These are phyloP conservation scores for Rhizopus delemar DNA, from an alignment of 371 early-diverging fungal species.

Conservation along the genomic window DNA sequence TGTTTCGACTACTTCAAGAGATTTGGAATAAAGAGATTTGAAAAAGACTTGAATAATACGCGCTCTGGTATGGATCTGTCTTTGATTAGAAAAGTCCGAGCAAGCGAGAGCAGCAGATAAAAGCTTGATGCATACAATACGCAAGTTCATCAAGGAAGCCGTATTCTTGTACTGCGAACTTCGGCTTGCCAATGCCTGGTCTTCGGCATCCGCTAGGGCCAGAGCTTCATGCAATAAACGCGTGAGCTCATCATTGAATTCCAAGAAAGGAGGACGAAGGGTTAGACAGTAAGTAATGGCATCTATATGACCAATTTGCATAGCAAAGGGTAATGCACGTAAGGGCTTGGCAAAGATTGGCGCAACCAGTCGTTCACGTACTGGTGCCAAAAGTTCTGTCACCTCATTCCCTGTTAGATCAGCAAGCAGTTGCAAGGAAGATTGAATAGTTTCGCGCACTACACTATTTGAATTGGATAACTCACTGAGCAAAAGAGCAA, in stretches of 20 bases:
- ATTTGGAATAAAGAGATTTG: conserved; percentile 94
- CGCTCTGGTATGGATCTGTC: conserved; percentile 75
- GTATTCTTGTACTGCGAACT: conserved; percentile 83
- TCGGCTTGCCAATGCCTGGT: conserved; percentile 89
- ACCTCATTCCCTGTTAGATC: conserved; percentile 76
- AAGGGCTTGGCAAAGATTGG: conserved; percentile 97
- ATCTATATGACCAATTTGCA: conserved; percentile 98
- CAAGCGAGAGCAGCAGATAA: conserved; percentile 92
- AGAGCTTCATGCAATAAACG: conserved; percentile 91
- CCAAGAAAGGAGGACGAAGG: conserved; percentile 84
- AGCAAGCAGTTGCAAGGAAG: conserved; percentile 79
- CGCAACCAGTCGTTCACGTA: conserved; percentile 79
- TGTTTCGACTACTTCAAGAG: conserved; percentile 91
- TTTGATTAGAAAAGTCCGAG: conserved; percentile 73
- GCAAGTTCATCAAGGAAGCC: conserved; percentile 78
- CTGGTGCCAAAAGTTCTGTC: conserved; percentile 83
- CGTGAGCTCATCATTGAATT: conserved; percentile 90
- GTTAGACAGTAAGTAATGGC: conserved; percentile 95
- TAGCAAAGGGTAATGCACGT: conserved; percentile 91
- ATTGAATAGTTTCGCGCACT: conserved; percentile 89
- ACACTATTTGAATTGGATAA: conserved; percentile 89
- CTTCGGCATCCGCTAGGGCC: conserved; percentile 96
- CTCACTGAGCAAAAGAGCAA: conserved; percentile 85
- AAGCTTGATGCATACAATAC: conserved; percentile 94
- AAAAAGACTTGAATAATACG: conserved; percentile 98